A percentile compares a stretch with the other conserved stretches of the same genome.
These are phyloP conservation scores for Aspergillus neoniger DNA, from an alignment of 2,329 filamentous ascomycete genomes.

Conservation along the genomic window DNA sequence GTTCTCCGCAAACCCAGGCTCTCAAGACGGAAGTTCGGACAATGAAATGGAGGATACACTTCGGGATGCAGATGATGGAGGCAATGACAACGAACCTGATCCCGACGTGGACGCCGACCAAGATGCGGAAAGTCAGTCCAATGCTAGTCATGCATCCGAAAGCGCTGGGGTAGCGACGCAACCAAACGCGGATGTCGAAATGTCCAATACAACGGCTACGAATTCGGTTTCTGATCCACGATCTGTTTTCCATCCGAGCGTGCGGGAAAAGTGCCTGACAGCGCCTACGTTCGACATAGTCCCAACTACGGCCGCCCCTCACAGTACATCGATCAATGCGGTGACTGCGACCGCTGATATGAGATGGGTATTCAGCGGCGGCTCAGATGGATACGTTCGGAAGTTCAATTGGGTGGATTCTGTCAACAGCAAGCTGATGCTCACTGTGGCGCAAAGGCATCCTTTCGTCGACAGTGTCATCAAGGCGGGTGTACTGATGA, in stretches of 20 bases:
- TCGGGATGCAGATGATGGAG: conserved; percentile 45
- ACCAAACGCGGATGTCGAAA: conserved; percentile 50
- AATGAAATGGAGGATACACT: conserved; percentile 51
- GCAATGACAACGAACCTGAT: conserved; percentile 41
- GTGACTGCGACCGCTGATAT: conserved; percentile 90
- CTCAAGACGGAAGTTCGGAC: conserved; percentile 52
- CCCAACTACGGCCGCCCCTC: conserved; percentile 93
- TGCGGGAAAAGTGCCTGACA: conserved; percentile 76
- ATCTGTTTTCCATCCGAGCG: conserved; percentile 58
- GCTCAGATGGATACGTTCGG: conserved; percentile 90
- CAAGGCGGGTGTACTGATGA: conserved; percentile 90
- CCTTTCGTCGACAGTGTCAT: conserved; percentile 97
- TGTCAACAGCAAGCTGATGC: conserved; percentile 87
- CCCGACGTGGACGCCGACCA: conserved; percentile 36
- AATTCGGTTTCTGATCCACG: conserved; percentile 34
- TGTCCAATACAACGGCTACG: conserved; percentile 49
- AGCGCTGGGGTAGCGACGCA: conserved; percentile 38
- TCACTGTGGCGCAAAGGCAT: conserved; percentile 93
- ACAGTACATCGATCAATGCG: conserved; percentile 93
- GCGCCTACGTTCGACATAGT: conserved; percentile 90
- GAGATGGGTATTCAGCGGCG: conserved; percentile 91
- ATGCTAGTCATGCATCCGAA: conserved; percentile 43
- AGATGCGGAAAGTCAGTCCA: conserved; percentile 43
- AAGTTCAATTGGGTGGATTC: conserved; percentile 96
- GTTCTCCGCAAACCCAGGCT: conserved; percentile 35